Evolutionary conservation across 1,284 basidiomycete genomes (phyloP).

Genomic region (Schizophyllum commune): DNA sequence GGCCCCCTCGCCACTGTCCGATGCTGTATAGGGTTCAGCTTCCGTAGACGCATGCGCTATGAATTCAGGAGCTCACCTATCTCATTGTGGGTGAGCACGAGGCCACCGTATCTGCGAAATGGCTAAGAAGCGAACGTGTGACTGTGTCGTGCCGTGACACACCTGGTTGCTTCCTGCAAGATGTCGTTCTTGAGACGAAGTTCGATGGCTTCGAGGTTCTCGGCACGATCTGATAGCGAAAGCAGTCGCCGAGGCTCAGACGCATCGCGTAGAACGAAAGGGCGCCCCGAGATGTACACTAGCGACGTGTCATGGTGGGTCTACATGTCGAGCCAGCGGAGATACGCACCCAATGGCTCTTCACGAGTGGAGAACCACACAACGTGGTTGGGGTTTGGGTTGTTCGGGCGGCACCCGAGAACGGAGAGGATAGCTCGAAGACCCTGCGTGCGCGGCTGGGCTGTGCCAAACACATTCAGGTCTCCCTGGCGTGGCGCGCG

Average conservation of each 20-base stretch:
- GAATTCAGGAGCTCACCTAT: conserved; percentile 37
- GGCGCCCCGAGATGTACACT: conserved; percentile 90
- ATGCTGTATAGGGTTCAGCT: conserved; percentile 23
- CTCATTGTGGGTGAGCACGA: conserved; percentile 92
- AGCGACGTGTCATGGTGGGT: conserved; percentile 17
- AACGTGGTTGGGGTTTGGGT: conserved; percentile 56
- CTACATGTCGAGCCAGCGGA: conserved; percentile 1
- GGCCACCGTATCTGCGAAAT: conserved; percentile 68
- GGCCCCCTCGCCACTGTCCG: conserved; percentile 69
- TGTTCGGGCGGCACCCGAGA: conserved; percentile 70
- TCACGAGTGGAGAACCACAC: conserved; percentile 84
- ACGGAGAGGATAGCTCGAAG: conserved; percentile 88
- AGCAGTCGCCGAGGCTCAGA: conserved; percentile 79
- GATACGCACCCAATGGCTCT: conserved; percentile 64
- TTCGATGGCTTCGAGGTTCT: conserved; percentile 96
- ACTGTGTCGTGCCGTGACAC: conserved; percentile 13
- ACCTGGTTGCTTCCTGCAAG: conserved; percentile 79
- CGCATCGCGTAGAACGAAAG: conserved; percentile 94
- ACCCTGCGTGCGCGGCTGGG: conserved; percentile 92
- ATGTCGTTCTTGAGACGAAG: conserved; percentile 88
- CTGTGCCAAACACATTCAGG: conserved; percentile 88
- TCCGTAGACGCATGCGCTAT: conserved; percentile 1
- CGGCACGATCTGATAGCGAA: conserved; percentile 83
- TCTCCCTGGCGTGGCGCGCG: conserved; percentile 70
- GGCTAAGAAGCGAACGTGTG: neutral